Base-by-base conservation (phyloP, 2,329 filamentous ascomycete genomes). In the Botryotinia calthae region DNA sequence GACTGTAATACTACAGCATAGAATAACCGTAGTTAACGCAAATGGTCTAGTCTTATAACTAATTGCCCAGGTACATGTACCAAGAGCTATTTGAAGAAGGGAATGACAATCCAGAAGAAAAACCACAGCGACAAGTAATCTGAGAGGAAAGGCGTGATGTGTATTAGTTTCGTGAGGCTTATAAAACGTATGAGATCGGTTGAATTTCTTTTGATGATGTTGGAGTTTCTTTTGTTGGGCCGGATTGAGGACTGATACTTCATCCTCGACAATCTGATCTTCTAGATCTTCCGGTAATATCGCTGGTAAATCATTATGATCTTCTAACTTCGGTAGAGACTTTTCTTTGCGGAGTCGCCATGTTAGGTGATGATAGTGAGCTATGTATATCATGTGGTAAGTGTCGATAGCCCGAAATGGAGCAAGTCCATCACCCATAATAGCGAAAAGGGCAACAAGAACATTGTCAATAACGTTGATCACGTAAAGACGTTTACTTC, bases 111-210 rank as follows among this genome's bases (percentile, higher is more conserved):
- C 93, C 4, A 96, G 86, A 3, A 97, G 84, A 10, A 93, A 85
- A n/a, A 95, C 91, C 73, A 95, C 90, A 73, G 92, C 89, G 54
- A 96, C 86, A 46, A 97, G 88, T 9, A 94, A 85, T 46, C 87
- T 86, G 1, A 95, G 84, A 0, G 93, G 93, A 75, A 97, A 97
- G 0, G 93, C 91, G 79, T 89, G 86, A 80, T 97, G 93, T 0
- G 93, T 97, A 48, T 89, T 85, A 0, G 93, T 97, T 82, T 97
- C 93, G 81, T 97, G 91, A 0, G 93, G 93, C 78, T 95, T 95
- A 85, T 97, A 97, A 82, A 95, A 97, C 9, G 92, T 94, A 81
- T 97, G 93, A 0, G 91, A 94, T 77, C 91, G 93, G 79, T 91
- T 87, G 79, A 96, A 92, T 79, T 95, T 95, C 76, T 85, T 87